Base-by-base conservation (phyloP, 169 alveolate species). In the Cystoisospora suis region DNA sequence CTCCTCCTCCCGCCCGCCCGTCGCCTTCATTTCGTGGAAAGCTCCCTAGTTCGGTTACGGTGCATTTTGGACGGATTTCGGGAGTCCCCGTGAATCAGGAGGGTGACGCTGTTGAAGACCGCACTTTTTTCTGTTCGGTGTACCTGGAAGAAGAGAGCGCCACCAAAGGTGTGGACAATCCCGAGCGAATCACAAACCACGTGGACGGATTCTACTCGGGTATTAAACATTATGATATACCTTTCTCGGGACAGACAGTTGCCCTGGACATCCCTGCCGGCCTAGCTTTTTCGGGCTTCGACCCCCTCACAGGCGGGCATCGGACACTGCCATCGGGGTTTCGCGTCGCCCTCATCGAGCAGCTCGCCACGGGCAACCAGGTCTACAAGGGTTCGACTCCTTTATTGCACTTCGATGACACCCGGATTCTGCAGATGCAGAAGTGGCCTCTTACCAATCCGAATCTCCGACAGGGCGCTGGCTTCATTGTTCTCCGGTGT, bases 291-390 rank as follows among this genome's bases (percentile, higher is more conserved):
- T 3, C 42, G 5, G 77, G 77, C 36, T 7, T n/a, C 9, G 77
- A 65, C 77, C 77, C 77, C 42, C 77, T 65, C 36, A 65, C 77
- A 7, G 77, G 77, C 77, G 77, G 34, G 15, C 12, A 65, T 36
- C n/a, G n/a, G 40, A 65, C 42, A 1, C 77, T 44, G 36, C 77
- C 77, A 1, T n/a, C 44, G 45, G 77, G 77, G 42, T 65, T 65
- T 44, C 9, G 42, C 36, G 77, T 65, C 77, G 77, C 77, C 5
- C 77, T 65, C 42, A 65, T 44, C 15, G 77, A 65, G 77, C 77
- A 65, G 40, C 77, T 65, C n/a, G 77, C 44, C n/a, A 23, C 77
- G 77, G 77, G 77, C 23, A 65, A 65, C 77, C 77, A 65, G 44
- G 34, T 65, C 38, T 65, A 65, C 77, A 65, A 65, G 34, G 77